Conservation (phyloP, 441 rosid species). For the Adansonia madagascariensis region DNA sequence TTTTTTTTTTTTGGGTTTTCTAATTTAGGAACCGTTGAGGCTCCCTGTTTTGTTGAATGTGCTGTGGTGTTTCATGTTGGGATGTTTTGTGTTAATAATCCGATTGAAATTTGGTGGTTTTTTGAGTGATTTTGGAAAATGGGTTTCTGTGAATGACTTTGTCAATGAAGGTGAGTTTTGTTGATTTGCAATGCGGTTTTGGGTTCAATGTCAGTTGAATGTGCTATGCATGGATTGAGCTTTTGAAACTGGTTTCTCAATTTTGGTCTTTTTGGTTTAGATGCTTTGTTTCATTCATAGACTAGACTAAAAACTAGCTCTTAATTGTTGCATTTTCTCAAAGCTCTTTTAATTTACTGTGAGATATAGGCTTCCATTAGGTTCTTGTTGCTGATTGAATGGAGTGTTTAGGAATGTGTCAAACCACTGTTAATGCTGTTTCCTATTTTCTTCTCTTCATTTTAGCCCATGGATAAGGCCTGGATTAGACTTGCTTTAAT, state of each 20-base stretch:
- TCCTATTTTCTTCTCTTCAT: neutral
- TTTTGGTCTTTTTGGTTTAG: constrained; percentile 23
- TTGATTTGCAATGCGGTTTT: constrained; percentile 39
- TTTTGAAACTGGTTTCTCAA: constrained; percentile 29
- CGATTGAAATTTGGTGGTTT: constrained; percentile 17
- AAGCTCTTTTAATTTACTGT: constrained; percentile 12
- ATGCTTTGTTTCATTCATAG: constrained; percentile 18
- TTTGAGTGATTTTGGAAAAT: constrained; percentile 27
- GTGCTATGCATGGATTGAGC: constrained; percentile 37
- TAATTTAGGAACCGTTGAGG: constrained; percentile 36
- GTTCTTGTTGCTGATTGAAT: constrained; percentile 14
- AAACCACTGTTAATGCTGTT: constrained; percentile 6
- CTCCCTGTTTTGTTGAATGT: constrained; percentile 32
- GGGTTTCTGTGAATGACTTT: constrained; percentile 27
- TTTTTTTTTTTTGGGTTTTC: constrained; percentile 27
- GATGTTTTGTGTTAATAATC: constrained; percentile 32
- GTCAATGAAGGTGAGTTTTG: constrained; percentile 14
- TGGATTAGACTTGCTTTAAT: neutral
- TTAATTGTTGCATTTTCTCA: neutral
- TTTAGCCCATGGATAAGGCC: neutral
- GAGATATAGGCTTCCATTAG: constrained; percentile 3
- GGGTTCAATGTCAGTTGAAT: constrained; percentile 41
- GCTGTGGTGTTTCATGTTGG: constrained; percentile 29
- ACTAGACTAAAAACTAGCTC: constrained; percentile 28
- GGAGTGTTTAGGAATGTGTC: constrained; percentile 9